Evolutionary conservation across 2,329 filamentous ascomycete genomes (phyloP).

Genomic region (Pseudogymnoascus sp.): DNA sequence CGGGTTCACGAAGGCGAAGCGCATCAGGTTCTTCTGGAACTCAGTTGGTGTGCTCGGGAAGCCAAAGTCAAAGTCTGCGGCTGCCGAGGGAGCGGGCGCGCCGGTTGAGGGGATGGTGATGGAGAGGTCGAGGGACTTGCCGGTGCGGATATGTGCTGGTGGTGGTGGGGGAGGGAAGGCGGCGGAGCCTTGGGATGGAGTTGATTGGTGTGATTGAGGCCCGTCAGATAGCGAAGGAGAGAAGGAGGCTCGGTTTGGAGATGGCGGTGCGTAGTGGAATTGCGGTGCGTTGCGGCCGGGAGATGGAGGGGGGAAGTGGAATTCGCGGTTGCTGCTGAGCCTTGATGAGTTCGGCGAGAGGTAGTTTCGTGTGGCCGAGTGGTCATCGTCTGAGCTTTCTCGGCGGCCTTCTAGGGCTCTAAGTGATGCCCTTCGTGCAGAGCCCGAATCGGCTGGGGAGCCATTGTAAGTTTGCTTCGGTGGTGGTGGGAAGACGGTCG

Average conservation of each 20-base stretch:
- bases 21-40: conserved; percentile 83
- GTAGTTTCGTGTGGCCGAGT: conserved; percentile 33
- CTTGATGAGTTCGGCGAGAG: conserved; percentile 19
- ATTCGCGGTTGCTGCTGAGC: conserved; percentile 30
- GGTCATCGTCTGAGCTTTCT: conserved; percentile 30
- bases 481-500: conserved; percentile 33
- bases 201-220: conserved; percentile 17
- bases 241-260: conserved; percentile 30
- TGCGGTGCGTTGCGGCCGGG: conserved; percentile 44
- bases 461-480: background rate
- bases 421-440: conserved; percentile 39
- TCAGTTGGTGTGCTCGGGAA: conserved; percentile 79
- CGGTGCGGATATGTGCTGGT: conserved; percentile 12
- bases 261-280: conserved; percentile 51
- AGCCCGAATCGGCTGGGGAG: background rate
- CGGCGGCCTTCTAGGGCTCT: conserved; percentile 40
- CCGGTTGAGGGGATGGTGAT: conserved; percentile 19
- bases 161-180: conserved; percentile 13
- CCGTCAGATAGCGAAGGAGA: conserved; percentile 20
- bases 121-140: conserved; percentile 21
- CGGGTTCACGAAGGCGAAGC: conserved; percentile 72
- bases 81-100: background rate
- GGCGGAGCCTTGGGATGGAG: conserved; percentile 12
- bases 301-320: conserved; percentile 49
- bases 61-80: conserved; percentile 61